These are phyloP conservation scores for Chaetomium olivaceum DNA, from an alignment of 2,329 filamentous ascomycete species.

Conservation along the genomic window DNA sequence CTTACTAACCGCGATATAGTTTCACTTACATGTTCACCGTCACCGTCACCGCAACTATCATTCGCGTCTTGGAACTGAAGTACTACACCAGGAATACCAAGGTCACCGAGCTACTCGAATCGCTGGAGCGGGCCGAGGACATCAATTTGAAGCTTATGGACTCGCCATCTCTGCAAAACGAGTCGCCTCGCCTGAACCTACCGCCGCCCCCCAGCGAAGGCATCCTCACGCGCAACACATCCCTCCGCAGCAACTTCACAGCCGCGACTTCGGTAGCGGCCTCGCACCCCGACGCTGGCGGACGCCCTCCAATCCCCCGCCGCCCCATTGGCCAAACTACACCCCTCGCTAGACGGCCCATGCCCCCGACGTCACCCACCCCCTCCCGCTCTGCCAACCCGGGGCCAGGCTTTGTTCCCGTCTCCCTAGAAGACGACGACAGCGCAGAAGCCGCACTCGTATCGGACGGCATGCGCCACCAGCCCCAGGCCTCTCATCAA, in stretches of 20 bases:
- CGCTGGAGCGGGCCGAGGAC: slow-evolving; percentile 32
- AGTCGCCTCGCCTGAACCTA: slow-evolving; percentile 11
- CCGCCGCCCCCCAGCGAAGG: slow-evolving; percentile 32
- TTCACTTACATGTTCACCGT: slow-evolving; percentile 30
- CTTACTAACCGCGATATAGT: slow-evolving; percentile 9
- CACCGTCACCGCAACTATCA: slow-evolving; percentile 24
- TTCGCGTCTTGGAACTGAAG: slow-evolving; percentile 36
- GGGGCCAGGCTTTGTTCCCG: slow-evolving; percentile 5
- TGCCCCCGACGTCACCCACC: not conserved
- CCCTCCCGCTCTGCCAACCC: not conserved
- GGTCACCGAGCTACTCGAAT: slow-evolving; percentile 32
- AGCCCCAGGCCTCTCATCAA: slow-evolving; percentile 6
- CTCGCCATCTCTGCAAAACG: slow-evolving; percentile 14
- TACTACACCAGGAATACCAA: slow-evolving; percentile 36
- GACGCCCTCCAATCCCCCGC: slow-evolving; percentile 19
- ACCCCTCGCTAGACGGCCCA: slow-evolving; percentile 1
- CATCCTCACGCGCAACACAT: slow-evolving; percentile 33
- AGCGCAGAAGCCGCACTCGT: slow-evolving; percentile 25
- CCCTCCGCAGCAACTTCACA: slow-evolving; percentile 32
- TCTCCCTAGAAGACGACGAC: slow-evolving; percentile 28
- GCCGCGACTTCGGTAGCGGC: slow-evolving; percentile 20
- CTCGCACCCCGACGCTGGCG: slow-evolving; percentile 13
- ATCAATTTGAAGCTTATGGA: slow-evolving; percentile 32
- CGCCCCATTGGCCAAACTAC: slow-evolving; percentile 22
- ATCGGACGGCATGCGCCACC: slow-evolving; percentile 30